Percentiles rank a stretch among this genome's conserved stretches.
Conservation (phyloP, 176 grass and related monocot genomes). For the Avena insularis region DNA sequence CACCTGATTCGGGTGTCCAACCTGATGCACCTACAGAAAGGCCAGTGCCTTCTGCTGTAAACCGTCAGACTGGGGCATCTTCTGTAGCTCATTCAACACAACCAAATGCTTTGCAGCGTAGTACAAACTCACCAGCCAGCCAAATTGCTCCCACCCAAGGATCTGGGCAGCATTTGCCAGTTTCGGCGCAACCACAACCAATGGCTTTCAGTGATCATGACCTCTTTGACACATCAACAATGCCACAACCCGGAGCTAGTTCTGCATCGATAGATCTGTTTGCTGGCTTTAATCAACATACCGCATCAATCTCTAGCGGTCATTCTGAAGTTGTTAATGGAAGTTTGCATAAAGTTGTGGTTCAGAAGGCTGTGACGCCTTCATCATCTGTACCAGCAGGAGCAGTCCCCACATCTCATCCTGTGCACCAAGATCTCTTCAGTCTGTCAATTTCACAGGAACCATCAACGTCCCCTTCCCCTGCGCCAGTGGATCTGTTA, state of each 20-base stretch:
- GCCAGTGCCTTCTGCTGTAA: constrained; percentile 54
- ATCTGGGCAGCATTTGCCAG: constrained; percentile 27
- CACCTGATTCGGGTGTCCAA: constrained; percentile 51
- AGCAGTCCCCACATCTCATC: constrained; percentile 41
- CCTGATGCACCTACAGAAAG: constrained; percentile 62
- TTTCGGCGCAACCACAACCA: constrained; percentile 42
- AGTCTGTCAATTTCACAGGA: constrained; percentile 50
- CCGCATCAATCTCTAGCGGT: constrained; percentile 32
- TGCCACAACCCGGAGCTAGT: constrained; percentile 39
- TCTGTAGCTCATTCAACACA: constrained; percentile 49
- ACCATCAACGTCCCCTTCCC: constrained; percentile 37
- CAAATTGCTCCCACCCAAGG: constrained; percentile 34
- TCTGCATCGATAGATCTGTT: constrained; percentile 60
- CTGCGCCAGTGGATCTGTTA: constrained; percentile 66
- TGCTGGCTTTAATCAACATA: constrained; percentile 68
- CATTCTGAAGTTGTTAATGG: constrained; percentile 49
- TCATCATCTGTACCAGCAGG: constrained; percentile 42
- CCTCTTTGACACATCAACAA: constrained; percentile 55
- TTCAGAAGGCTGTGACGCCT: constrained; percentile 35
- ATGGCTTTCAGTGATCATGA: constrained; percentile 32
- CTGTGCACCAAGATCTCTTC: constrained; percentile 51
- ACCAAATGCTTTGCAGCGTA: constrained; percentile 36
- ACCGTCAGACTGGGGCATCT: constrained; percentile 42
- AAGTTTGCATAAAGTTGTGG: constrained; percentile 33
- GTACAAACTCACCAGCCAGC: constrained; percentile 25